These are phyloP conservation scores for Blastomyces parvus DNA, from an alignment of 2,329 filamentous ascomycete genomes.

Conservation along the genomic window DNA sequence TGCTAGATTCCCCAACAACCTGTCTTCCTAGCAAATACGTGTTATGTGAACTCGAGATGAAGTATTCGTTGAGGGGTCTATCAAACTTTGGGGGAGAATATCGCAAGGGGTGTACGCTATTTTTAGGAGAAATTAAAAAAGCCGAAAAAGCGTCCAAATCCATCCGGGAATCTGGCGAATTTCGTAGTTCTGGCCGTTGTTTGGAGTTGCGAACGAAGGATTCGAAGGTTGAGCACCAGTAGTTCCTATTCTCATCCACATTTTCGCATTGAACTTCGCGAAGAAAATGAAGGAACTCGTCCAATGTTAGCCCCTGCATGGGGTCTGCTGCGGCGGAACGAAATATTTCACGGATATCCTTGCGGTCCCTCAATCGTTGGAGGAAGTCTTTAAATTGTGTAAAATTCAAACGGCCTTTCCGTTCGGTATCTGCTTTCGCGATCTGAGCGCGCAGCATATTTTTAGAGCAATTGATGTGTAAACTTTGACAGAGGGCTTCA, in stretches of 20 bases:
- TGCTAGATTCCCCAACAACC: constrained; percentile 78
- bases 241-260: constrained; percentile 52
- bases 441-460: constrained; percentile 67
- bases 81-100: constrained; percentile 59
- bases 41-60: constrained; percentile 97
- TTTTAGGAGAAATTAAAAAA: constrained; percentile 66
- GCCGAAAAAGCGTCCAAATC: constrained; percentile 67
- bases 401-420: constrained; percentile 61
- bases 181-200: constrained; percentile 39
- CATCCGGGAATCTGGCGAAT: constrained; percentile 50
- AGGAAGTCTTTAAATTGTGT: constrained; percentile 77
- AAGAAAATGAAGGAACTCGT: constrained; percentile 69
- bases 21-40: constrained; percentile 91
- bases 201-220: constrained; percentile 56
- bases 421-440: constrained; percentile 56
- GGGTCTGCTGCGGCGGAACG: constrained; percentile 49
- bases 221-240: constrained; percentile 65
- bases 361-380: constrained; percentile 68
- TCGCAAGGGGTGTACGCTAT: constrained; percentile 55
- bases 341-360: constrained; percentile 70
- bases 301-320: constrained; percentile 56
- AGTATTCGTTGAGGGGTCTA: constrained; percentile 89
- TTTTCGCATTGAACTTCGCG: constrained; percentile 65
- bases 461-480: constrained; percentile 84
- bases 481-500: constrained; percentile 71